Base-by-base conservation (phyloP, 1,284 basidiomycete genomes). In the Fereydounia khargensis region DNA sequence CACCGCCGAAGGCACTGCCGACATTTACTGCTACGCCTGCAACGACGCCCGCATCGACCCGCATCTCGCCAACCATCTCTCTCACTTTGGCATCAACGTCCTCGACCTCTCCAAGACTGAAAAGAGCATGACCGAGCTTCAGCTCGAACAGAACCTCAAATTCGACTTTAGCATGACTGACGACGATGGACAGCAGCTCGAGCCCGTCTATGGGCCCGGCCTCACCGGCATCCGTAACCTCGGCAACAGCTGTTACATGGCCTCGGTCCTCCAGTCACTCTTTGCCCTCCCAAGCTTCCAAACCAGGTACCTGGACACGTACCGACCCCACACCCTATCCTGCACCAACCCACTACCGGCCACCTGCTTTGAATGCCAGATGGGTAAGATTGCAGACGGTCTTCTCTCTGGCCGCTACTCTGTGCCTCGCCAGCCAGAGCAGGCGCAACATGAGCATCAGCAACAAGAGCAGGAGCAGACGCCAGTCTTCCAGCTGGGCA, bases 171-270 rank as follows among this genome's bases (percentile, higher is more conserved):
- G 87, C 3, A 84, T 98, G 70, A 91, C 87, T 0, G 85, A 83
- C n/a, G 89, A 92, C 47, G 86, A 90, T 43, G 94, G 92, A 8
- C 85, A 87, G 42, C 86, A 89, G 8, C 81, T 97, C 6, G 83
- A 89, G 70, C 92, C 92, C 0, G 78, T 96, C 11, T 94, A 88
- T 71, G 95, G 94, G 0, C 84, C 86, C 1, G 89, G 89, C 0
- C 77, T 91, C 30, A 97, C 94, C 0, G 95, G 94, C 2, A 79
- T 98, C 1, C 81, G 84, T 32, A 98, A 99, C 74, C 83, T 99
- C 1, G 95, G 94, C 1, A 98, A 97, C 78, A 91, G 91, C 77
- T 98, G 95, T 77, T 98, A 98, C 79, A 90, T 98, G 85, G 89
- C 91, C 0, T 96, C 92, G 0, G 86, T 91, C 16, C 77, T 97